phyloP scores from a whole-genome alignment of 2,329 filamentous ascomycete genomes.

The Pseudogymnoascus sp. region DNA sequence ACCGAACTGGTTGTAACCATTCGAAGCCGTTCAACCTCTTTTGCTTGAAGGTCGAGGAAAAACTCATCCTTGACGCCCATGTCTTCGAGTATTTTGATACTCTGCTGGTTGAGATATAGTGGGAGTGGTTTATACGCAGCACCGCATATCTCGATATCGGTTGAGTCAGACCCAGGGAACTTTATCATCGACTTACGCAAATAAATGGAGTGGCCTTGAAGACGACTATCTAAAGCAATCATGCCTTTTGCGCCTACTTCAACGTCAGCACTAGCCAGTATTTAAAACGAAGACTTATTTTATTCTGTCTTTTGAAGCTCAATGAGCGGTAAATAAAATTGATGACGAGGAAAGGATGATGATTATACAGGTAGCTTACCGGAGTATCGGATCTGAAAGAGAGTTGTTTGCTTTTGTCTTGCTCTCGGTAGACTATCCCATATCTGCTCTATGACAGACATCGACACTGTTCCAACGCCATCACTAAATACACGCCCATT shows the following conservation, averaged over 20 bases:
- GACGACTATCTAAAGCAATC: constrained; percentile 58
- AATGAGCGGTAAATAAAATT: no score
- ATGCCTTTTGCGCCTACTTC: constrained; percentile 63
- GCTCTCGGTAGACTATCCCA: constrained; percentile 46
- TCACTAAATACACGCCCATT: constrained; percentile 63
- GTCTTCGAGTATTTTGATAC: constrained; percentile 83
- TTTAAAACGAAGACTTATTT: neutral
- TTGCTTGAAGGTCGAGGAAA: constrained; percentile 58
- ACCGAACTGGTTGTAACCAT: constrained; percentile 48
- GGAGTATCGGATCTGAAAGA: constrained; percentile 66
- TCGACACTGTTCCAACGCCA: constrained; percentile 69
- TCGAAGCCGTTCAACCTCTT: constrained; percentile 54
- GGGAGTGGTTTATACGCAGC: constrained; percentile 59
- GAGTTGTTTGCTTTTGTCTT: constrained; percentile 46
- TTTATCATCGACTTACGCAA: constrained; percentile 75
- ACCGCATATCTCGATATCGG: constrained; percentile 65
- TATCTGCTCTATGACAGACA: constrained; percentile 49
- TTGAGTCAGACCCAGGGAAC: constrained; percentile 50
- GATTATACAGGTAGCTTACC: constrained; percentile 33
- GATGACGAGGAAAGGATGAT: neutral
- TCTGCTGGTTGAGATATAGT: constrained; percentile 66
- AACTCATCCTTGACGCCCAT: constrained; percentile 51
- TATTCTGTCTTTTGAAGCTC: no score
- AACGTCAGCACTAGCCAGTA: constrained; percentile 11
- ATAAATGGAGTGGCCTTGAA: constrained; percentile 50